Base-by-base conservation (phyloP, 2,329 filamentous ascomycete species). In the Didymellaceae sp. region DNA sequence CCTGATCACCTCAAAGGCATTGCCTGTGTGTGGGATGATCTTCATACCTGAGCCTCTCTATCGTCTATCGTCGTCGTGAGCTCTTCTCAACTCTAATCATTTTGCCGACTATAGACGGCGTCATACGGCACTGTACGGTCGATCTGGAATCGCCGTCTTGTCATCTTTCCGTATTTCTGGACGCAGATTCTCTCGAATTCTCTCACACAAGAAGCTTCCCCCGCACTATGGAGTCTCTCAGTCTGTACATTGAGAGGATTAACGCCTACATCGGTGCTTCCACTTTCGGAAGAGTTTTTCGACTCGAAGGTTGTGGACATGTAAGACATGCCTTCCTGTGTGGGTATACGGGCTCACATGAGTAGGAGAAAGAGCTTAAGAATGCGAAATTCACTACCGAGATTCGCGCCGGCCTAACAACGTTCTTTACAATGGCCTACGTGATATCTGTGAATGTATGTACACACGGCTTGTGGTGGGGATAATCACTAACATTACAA, bases 331-430 rank as follows among this genome's bases (percentile, higher is more conserved):
- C 18, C 11, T 20, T 16, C 21, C 26, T 16, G 18, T 26, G 21
- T 20, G 20, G 28, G 10, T 25, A 5, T 43, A 42, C 24, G 22
- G 25, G 18, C 54, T 48, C n/a, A 69, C 61, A 18, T 31, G 43
- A 28, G 32, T 46, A 90, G 87, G 82, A 82, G 54, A 82, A 79
- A 59, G 87, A 90, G 71, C 85, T 90, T 46, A 86, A 87, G 67
- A 86, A 87, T 18, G 86, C 89, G n/a, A 81, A 81, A 59, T 94
- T 96, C 77, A 84, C 90, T 59, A 93, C 90, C 22, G 91, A 96
- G 75, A 77, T 95, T 44, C 87, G 90, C 55, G 91, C 89, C 54
- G 91, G 91, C 26, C 75, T 95, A 32, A 90, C 90, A 17, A 91
- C 89, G 1, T 78, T 78, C 67, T 77, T 78, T 59, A 77, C 75